Evolutionary conservation across 83 land plant species (phyloP).

Genomic region (Diphasiastrum complanatum): DNA sequence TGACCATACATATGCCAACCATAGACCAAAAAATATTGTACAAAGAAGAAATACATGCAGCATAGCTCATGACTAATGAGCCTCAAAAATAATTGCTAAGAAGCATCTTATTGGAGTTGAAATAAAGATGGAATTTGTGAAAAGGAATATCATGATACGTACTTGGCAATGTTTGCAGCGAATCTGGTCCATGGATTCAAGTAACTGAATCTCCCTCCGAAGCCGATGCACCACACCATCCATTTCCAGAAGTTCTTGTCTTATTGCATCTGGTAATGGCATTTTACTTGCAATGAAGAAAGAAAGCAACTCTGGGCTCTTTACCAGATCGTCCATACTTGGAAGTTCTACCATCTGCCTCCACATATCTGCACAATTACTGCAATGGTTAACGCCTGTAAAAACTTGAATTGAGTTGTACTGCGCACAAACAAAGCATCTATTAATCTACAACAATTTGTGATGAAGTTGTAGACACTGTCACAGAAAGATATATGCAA

Average conservation of each 20-base stretch:
- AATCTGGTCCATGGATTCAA: slow-evolving; percentile 60
- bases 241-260: slow-evolving; percentile 90
- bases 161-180: slow-evolving; percentile 78
- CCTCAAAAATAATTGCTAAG: not conserved
- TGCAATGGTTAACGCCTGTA: too few species aligned
- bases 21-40: too few species aligned
- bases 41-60: not conserved
- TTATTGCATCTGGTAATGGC: slow-evolving; percentile 70
- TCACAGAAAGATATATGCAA: too few species aligned
- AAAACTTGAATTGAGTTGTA: too few species aligned
- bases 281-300: slow-evolving; percentile 87
- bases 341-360: slow-evolving; percentile 67
- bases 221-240: slow-evolving; percentile 74
- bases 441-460: too few species aligned
- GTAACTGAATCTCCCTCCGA: slow-evolving; percentile 73
- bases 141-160: too few species aligned
- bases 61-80: too few species aligned
- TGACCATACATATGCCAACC: too few species aligned
- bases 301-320: slow-evolving; percentile 63
- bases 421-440: too few species aligned
- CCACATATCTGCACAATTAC: slow-evolving; percentile 61
- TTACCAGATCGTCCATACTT: slow-evolving; percentile 60
- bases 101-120: not conserved
- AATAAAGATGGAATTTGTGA: not conserved
- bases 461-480: too few species aligned